Conservation (phyloP, 176 grass and related monocot species). For the Panicum miliaceum region DNA sequence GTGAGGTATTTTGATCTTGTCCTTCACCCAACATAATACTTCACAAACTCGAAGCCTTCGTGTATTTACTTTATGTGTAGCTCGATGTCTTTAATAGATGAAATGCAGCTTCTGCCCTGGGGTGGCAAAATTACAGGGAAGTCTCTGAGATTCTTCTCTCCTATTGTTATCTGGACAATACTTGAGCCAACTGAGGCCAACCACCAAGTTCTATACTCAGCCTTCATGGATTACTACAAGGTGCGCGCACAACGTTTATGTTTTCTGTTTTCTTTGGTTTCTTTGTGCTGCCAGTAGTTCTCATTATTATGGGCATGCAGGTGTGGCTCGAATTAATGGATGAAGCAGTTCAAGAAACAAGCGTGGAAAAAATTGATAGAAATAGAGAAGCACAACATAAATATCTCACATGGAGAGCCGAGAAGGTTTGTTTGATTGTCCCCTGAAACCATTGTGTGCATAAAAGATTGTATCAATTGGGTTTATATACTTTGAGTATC, state of each 20-base stretch:
- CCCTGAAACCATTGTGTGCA: background rate
- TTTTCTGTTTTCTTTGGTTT: background rate
- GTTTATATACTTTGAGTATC: background rate
- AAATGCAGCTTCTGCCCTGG: conserved; percentile 95
- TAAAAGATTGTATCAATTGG: background rate
- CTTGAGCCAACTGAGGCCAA: conserved; percentile 65
- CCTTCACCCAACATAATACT: background rate
- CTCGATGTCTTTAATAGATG: conserved; percentile 62
- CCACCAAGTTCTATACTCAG: conserved; percentile 59
- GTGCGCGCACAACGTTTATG: background rate
- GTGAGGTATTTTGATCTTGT: conserved; percentile 52
- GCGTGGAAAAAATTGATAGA: conserved; percentile 16
- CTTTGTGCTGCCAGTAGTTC: background rate
- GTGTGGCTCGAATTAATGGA: conserved; percentile 78
- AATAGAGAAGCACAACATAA: conserved; percentile 78
- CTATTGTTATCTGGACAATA: conserved; percentile 82
- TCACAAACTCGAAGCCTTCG: conserved; percentile 18
- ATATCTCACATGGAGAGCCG: conserved; percentile 89
- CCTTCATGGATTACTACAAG: conserved; percentile 88
- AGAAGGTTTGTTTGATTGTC: conserved; percentile 66
- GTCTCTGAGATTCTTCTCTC: conserved; percentile 92
- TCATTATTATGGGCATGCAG: conserved; percentile 41
- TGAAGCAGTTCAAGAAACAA: conserved; percentile 55
- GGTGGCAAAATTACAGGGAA: conserved; percentile 95
- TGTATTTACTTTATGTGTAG: conserved; percentile 57